Base-by-base conservation (phyloP, 1,284 basidiomycete species). In the Cryptococcus sp. region DNA sequence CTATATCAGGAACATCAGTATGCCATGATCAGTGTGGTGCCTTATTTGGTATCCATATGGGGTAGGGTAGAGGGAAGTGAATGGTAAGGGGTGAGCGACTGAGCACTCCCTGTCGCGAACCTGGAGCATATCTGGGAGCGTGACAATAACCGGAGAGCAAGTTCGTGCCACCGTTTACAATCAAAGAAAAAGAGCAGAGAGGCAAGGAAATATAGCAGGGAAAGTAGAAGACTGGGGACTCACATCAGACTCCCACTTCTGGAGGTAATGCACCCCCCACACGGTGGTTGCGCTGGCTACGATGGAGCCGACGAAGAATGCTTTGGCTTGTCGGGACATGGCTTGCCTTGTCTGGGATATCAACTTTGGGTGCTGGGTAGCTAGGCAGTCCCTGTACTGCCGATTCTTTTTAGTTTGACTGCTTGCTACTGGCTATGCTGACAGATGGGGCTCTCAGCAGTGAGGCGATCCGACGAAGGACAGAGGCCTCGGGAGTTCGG, bases 241-340 rank as follows among this genome's bases (percentile, higher is more conserved):
- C 50, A 93, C 94, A 68, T 92, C 85, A 54, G 87, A 86, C 75
- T 98, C 94, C 67, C 85, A 82, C 44, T 83, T 80, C 76, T 98
- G 95, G 61, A 95, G 83, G 68, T 83, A 88, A 73, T 98, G 95
- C 6, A 98, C 95, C 20, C 86, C 91, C 84, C 87, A 94, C 68
- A 98, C 85, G 6, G 88, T 90, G 35, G 85, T 76, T 1, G 81
- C 82, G 13, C 88, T 85, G 52, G 88, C 75, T 8, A 84, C 65
- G 50, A 90, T 76, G 3, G 92, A 86, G n/a, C 80, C 82, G 35
- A 80, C 78, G 33, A 98, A 82, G 4, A 92, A 90, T 43, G 82
- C 76, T 75, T 90, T 92, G 21, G 94, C 88, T 50, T 82, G 81
- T 55, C 84, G 80, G 56, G 89, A 88, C 84, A 90, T 89, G 23